Evolutionary conservation across 2,329 filamentous ascomycete genomes (phyloP).

Genomic region (Diaporthe velutina): DNA sequence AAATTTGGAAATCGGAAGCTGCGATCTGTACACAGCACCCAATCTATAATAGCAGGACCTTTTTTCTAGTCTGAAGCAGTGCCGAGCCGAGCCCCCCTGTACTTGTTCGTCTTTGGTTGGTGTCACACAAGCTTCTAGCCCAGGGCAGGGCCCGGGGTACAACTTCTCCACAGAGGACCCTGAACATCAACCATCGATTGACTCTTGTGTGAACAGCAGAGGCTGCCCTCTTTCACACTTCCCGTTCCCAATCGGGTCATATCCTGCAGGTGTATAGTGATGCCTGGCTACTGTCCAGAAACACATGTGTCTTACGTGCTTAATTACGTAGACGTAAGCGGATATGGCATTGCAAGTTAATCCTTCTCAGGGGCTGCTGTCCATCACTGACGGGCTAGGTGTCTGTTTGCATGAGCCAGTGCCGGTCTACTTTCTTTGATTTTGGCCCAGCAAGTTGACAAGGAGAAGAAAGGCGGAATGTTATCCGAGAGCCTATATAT

Average conservation of each 20-base stretch:
- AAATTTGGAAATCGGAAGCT: not conserved
- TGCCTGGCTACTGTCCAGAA: not conserved
- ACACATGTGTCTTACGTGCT: not conserved
- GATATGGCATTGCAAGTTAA: not conserved
- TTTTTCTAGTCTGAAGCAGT: conserved; percentile 30
- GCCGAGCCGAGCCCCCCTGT: conserved; percentile 18
- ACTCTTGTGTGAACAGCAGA: not conserved
- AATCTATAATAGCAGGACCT: not conserved
- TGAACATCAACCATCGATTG: conserved; percentile 1
- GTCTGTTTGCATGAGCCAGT: not conserved
- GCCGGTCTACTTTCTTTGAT: not conserved
- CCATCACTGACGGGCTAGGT: not conserved
- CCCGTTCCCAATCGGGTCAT: too few relatives aligned
- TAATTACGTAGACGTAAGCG: not conserved
- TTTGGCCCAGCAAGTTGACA: not conserved
- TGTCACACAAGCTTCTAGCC: conserved; percentile 16
- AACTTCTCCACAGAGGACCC: conserved; percentile 24
- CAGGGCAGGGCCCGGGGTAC: not conserved
- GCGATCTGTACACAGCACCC: conserved; percentile 24
- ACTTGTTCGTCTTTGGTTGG: conserved; percentile 2
- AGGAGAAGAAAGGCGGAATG: not conserved
- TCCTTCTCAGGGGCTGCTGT: not conserved
- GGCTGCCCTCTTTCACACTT: not conserved
- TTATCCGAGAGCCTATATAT: not conserved
- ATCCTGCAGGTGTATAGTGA: not conserved